phyloP scores from a whole-genome alignment of 2,329 filamentous ascomycete genomes.

The Neonectria magnoliae region DNA sequence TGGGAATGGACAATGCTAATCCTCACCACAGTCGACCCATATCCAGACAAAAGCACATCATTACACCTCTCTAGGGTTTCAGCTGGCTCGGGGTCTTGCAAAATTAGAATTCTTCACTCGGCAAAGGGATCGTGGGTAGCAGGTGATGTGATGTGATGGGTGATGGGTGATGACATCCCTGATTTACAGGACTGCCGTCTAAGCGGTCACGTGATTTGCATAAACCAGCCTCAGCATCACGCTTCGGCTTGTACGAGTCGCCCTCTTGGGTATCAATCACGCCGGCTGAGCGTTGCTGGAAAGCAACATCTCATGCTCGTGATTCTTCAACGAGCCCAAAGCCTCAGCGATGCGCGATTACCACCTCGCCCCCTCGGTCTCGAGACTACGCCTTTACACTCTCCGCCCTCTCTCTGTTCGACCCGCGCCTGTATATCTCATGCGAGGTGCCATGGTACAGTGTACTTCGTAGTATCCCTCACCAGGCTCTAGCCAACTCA shows the following conservation, averaged over 20 bases:
- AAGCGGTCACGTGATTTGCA: constrained; percentile 27
- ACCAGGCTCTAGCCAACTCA: not conserved
- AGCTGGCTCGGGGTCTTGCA: not conserved
- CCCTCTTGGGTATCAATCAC: not conserved
- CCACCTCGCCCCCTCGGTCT: not conserved
- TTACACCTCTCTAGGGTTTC: constrained; percentile 13
- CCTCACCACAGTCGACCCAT: constrained; percentile 23
- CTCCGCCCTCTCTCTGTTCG: not conserved
- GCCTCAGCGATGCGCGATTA: not conserved
- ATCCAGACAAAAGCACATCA: constrained; percentile 10
- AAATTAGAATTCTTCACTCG: not conserved
- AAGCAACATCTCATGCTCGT: not conserved
- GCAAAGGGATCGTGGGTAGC: not conserved
- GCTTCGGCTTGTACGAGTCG: not conserved
- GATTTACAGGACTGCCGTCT: not conserved
- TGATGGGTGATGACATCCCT: not conserved
- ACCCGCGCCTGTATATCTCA: not conserved
- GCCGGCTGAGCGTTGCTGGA: not conserved
- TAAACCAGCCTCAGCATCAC: not conserved
- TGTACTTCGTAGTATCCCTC: not conserved
- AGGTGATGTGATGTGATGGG: not conserved
- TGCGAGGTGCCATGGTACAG: constrained; percentile 1
- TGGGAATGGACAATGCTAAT: constrained; percentile 21
- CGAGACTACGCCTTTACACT: not conserved
- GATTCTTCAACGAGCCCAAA: not conserved